Conservation (phyloP, 495 filamentous ascomycete species). For the Tetracladium setigerum region DNA sequence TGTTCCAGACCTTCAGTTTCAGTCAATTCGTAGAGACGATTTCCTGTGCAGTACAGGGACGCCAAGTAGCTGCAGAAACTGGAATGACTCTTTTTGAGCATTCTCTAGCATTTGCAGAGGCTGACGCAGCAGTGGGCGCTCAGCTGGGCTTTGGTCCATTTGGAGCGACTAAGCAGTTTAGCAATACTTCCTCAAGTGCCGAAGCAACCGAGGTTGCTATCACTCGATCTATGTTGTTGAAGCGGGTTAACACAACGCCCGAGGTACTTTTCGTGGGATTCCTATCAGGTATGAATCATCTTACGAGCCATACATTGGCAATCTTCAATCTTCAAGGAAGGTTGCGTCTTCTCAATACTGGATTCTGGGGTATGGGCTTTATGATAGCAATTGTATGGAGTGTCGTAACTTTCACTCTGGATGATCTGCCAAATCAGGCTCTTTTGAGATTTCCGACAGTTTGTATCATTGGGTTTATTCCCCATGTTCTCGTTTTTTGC, state of each 20-base stretch:
- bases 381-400: constrained; percentile 75
- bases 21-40: constrained; percentile 86
- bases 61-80: constrained; percentile 69
- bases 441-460: constrained; percentile 82
- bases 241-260: constrained; percentile 69
- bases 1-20: constrained; percentile 73
- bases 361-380: constrained; percentile 82
- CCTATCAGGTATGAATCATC: constrained; percentile 81
- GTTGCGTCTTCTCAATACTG: constrained; percentile 76
- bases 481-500: constrained; percentile 73
- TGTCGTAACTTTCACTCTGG: constrained; percentile 49
- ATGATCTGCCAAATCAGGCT: constrained; percentile 36
- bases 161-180: constrained; percentile 28
- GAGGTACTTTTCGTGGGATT: constrained; percentile 81
- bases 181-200: constrained; percentile 19
- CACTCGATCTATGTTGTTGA: constrained; percentile 49
- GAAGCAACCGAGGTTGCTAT: constrained; percentile 41
- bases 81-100: constrained; percentile 97
- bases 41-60: constrained; percentile 83
- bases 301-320: constrained; percentile 77
- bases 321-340: constrained; percentile 69
- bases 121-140: constrained; percentile 74
- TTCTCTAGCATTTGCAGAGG: constrained; percentile 92
- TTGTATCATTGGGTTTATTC: constrained; percentile 90
- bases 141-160: constrained; percentile 66